Evolutionary conservation across 805 yeast genomes (phyloP).

Genomic region (Torulaspora franciscae): DNA sequence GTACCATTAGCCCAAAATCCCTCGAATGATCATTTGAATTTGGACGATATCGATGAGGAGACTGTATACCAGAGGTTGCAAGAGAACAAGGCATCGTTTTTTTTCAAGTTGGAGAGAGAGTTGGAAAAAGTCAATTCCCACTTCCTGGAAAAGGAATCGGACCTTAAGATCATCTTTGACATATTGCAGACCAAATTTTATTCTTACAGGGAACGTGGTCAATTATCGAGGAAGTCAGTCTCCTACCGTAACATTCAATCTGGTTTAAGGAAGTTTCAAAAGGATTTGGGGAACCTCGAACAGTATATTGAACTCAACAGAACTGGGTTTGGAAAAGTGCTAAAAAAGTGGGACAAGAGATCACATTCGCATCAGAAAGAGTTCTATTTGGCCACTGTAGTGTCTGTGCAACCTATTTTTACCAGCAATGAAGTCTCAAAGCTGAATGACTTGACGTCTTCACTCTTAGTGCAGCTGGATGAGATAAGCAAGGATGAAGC

Average conservation of each 20-base stretch:
- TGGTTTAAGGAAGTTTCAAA: constrained; percentile 82
- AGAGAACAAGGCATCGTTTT: constrained; percentile 84
- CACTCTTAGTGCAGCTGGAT: constrained; percentile 28
- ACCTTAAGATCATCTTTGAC: constrained; percentile 72
- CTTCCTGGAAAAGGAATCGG: constrained; percentile 86
- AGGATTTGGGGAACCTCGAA: constrained; percentile 81
- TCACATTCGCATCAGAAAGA: constrained; percentile 94
- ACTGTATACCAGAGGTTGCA: constrained; percentile 54
- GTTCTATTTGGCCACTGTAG: constrained; percentile 83
- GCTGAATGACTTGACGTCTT: constrained; percentile 59
- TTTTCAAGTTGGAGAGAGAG: constrained; percentile 87
- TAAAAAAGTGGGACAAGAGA: constrained; percentile 97
- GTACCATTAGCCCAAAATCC: constrained; percentile 34
- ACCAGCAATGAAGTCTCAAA: constrained; percentile 82
- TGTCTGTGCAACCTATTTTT: constrained; percentile 94
- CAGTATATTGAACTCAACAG: constrained; percentile 93
- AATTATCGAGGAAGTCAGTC: constrained; percentile 59
- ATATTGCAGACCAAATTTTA: constrained; percentile 67
- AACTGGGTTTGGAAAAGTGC: constrained; percentile 90
- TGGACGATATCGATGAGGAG: constrained; percentile 37
- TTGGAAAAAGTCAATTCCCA: constrained; percentile 92
- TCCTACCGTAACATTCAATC: constrained; percentile 79
- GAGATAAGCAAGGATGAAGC: constrained; percentile 27
- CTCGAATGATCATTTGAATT: constrained; percentile 26
- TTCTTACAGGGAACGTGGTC: constrained; percentile 42